Base-by-base conservation (phyloP, 441 rosid species). In the Adansonia grandidieri region DNA sequence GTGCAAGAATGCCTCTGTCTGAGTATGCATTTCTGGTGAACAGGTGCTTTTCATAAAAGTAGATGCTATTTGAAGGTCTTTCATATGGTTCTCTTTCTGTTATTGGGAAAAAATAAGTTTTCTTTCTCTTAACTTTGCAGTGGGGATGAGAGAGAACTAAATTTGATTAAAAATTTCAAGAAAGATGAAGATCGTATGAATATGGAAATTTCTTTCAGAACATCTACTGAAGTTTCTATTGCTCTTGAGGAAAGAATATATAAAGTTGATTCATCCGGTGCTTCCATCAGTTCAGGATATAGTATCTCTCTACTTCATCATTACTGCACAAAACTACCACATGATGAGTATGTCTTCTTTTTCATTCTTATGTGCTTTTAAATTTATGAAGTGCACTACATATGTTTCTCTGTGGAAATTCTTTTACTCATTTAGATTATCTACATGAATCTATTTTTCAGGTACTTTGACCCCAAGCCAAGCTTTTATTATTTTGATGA, bases 1-100 rank as follows among this genome's bases (percentile, higher is more conserved):
- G 99, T 19, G 99, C 99, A 67, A 87, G 99, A 73, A 94, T 94
- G 99, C 93, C 97, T 75, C 89, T 90, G 79, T 96, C 99, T 73
- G 97, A 96, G 87, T 96, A 96, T 89, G 98, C 92, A 72, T 96
- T 96, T 88, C 86, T 96, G 80, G 98, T 96, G 79, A 90, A 96
- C 91, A 82, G 99, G 99, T 96, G 78, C 73, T 78, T 77, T 79
- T 82, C 70, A 19, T 47, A 61, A 73, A 42, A 58, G 72, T 75
- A 80, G 63, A 71, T 83, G 13, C 45, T 58, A 47, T 71, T 65
- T 63, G 73, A 24, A 69, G 37, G 77, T 78, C 24, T 62, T 68
- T 65, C 56, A 56, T 82, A 69, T 75, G 60, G 65, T 81, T 76
- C 1, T 44, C 65, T 73, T 77, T 63, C 54, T 60, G 73, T 62